These are phyloP conservation scores for Colletotrichum sp. DNA, from an alignment of 2,329 filamentous ascomycete genomes.

Conservation along the genomic window DNA sequence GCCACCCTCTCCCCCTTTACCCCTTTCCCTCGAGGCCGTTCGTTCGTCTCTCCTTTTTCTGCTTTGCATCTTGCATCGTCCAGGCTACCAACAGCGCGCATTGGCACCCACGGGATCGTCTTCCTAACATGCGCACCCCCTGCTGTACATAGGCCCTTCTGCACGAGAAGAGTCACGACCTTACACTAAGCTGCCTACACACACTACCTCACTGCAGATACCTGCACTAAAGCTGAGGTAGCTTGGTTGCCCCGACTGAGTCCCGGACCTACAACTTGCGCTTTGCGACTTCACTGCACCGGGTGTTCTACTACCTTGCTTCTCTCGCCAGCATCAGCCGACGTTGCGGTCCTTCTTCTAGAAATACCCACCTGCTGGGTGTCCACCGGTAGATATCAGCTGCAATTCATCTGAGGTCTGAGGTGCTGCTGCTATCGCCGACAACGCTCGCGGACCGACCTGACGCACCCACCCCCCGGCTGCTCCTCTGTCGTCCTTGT, in stretches of 20 bases:
- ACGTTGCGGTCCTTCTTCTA: background rate
- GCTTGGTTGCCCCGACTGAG: conserved; percentile 6
- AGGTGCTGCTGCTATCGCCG: conserved; percentile 4
- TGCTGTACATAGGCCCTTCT: conserved; percentile 6
- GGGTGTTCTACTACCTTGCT: background rate
- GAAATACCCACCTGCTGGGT: conserved; percentile 8
- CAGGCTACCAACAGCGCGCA: background rate
- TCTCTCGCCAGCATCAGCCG: background rate
- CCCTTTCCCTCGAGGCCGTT: background rate
- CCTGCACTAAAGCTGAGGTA: background rate
- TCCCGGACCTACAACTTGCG: conserved; percentile 4
- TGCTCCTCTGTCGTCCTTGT: background rate
- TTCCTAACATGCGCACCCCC: conserved; percentile 11
- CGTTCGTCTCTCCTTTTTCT: background rate
- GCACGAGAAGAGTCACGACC: conserved; percentile 9
- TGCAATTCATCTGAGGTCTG: background rate
- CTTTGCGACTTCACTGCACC: background rate
- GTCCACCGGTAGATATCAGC: background rate
- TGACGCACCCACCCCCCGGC: background rate
- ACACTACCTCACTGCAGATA: background rate
- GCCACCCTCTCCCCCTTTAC: background rate
- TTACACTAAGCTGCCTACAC: background rate
- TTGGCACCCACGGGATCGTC: conserved; percentile 4
- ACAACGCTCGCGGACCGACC: conserved; percentile 3
- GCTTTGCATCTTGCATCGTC: background rate